Base-by-base conservation (phyloP, 2,329 filamentous ascomycete species). In the Arthroderma uncinatum region DNA sequence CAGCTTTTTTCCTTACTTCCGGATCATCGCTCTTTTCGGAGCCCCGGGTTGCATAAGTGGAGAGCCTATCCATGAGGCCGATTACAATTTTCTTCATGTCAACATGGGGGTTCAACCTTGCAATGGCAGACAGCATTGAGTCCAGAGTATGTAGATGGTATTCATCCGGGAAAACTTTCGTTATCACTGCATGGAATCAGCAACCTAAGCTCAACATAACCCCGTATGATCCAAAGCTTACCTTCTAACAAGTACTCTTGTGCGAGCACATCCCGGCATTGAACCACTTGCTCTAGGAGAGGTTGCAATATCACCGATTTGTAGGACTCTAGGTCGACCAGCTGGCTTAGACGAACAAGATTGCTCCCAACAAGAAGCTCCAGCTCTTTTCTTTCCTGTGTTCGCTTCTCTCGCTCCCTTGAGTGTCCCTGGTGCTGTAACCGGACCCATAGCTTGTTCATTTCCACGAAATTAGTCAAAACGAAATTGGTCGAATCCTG, bases 371-470 rank as follows among this genome's bases (percentile, higher is more conserved):
- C 93, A 7, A 98, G 80, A 60, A 98, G 78, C 75, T 98, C 93
- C 56, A 98, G 78, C 75, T 98, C 94, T 71, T 94, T 91, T 65
- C 93, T 81, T 75, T 98, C 93, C 67, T 93, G 90, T 58, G 90
- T 95, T 65, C 93, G 81, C 74, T 94, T 86, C 62, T 98, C 93
- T 55, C 93, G 81, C 73, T 98, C 93, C 66, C 92, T 82, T 39
- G 93, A 98, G 69, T 96, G 93, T 25, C 93, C 93, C 70, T 98
- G 93, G 71, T 98, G 93, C 71, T 98, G 93, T 68, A 97, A 77
- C 44, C 93, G 85, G 61, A 98, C 93, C 93, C 93, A 98, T 34
- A 98, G 80, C 79, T 98, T 98, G 76, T 98, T 98, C 93, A 98
- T 98, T 75, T 98, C 93, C 64, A 98, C 93, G 68, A 98, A 98